A percentile compares a stretch with the other conserved stretches of the same genome.
Conservation (phyloP, 164 flowering plant species). For the Vitis cinerea region DNA sequence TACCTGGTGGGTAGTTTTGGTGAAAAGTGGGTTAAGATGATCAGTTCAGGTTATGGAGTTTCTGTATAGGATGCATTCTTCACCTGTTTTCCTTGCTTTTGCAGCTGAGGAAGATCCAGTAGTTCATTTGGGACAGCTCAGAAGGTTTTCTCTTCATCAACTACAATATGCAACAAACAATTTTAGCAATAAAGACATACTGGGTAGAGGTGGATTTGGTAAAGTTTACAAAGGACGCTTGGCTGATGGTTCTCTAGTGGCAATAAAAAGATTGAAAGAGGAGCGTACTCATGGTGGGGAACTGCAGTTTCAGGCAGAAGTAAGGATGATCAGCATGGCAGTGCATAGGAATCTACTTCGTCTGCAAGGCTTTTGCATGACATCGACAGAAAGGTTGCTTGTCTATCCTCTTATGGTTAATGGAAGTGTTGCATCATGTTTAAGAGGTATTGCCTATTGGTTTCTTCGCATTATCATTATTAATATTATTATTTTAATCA, state of each 20-base stretch:
- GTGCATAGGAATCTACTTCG: slow-evolving; percentile 35
- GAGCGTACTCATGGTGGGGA: slow-evolving; percentile 23
- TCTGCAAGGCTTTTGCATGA: slow-evolving; percentile 34
- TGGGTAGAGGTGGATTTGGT: too few species aligned
- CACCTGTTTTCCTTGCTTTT: neutral
- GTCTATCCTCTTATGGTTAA: slow-evolving; percentile 39
- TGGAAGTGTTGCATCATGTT: slow-evolving; percentile 38
- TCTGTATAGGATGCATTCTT: neutral
- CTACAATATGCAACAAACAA: slow-evolving; percentile 36
- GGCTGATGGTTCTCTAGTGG: slow-evolving; percentile 27
- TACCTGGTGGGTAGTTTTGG: slow-evolving; percentile 12
- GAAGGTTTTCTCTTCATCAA: slow-evolving; percentile 34
- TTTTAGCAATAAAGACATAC: slow-evolving; percentile 20
- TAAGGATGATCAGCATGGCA: slow-evolving; percentile 36
- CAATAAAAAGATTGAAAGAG: slow-evolving; percentile 33
- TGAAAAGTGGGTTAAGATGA: neutral
- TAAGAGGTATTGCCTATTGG: slow-evolving; percentile 21
- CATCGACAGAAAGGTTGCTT: slow-evolving; percentile 34
- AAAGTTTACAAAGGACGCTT: too few species aligned
- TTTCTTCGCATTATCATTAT: neutral
- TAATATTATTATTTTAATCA: too few species aligned
- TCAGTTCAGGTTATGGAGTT: neutral
- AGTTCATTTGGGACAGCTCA: slow-evolving; percentile 38
- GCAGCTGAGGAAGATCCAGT: slow-evolving; percentile 41
- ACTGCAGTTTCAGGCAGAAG: slow-evolving; percentile 27